Conservation (phyloP, 768 basidiomycete species). For the Mrakia blollopis region DNA sequence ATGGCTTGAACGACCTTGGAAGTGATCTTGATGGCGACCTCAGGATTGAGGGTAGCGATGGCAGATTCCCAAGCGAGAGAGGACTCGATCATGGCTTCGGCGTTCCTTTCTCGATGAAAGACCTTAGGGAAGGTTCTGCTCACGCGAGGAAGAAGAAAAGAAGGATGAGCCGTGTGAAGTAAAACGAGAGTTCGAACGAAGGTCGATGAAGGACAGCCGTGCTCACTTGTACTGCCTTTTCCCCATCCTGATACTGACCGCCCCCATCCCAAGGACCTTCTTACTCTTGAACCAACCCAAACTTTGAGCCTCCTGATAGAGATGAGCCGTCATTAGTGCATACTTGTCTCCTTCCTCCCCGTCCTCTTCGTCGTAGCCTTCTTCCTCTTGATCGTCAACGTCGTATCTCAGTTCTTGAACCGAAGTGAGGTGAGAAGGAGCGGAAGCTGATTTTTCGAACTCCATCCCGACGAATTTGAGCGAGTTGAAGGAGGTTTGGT, state of each 20-base stretch:
- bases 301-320: conserved; percentile 39
- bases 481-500: no score
- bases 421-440: conserved; percentile 24
- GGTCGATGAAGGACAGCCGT: no score
- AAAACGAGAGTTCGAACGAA: neutral
- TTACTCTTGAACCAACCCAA: conserved; percentile 43
- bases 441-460: no score
- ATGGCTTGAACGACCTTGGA: conserved; percentile 42
- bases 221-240: conserved; percentile 28
- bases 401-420: neutral
- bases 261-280: conserved; percentile 37
- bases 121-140: conserved; percentile 29
- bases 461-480: conserved; percentile 13
- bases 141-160: no score
- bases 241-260: conserved; percentile 42
- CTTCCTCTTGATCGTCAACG: conserved; percentile 2
- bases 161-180: neutral
- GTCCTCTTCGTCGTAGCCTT: conserved; percentile 29
- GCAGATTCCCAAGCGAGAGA: conserved; percentile 57
- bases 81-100: conserved; percentile 35
- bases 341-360: conserved; percentile 28
- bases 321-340: conserved; percentile 41
- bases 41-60: conserved; percentile 69
- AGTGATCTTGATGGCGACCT: conserved; percentile 70
- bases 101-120: neutral